Conservation (phyloP, 768 basidiomycete genomes). For the Lyophyllum atratum region DNA sequence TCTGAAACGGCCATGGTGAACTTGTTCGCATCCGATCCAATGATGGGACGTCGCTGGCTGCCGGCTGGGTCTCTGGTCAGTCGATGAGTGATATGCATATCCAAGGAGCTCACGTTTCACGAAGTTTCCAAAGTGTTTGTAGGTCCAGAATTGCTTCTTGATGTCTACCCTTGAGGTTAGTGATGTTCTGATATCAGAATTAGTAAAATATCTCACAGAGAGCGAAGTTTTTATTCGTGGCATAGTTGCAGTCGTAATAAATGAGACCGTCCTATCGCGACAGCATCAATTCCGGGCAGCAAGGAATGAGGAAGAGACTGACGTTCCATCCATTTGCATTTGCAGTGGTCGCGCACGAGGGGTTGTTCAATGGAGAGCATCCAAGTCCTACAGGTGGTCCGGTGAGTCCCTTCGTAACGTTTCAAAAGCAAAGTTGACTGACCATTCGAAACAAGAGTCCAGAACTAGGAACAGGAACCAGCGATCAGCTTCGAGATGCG, state of each 20-base stretch:
- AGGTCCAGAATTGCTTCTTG: conserved; percentile 40
- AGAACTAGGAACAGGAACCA: conserved; percentile 25
- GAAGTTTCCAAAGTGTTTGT: conserved; percentile 42
- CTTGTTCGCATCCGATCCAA: conserved; percentile 31
- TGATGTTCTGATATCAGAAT: not conserved
- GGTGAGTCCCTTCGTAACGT: conserved; percentile 1
- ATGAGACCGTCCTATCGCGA: conserved; percentile 32
- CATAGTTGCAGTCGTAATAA: conserved; percentile 43
- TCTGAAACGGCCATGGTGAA: conserved; percentile 33
- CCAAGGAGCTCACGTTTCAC: conserved; percentile 32
- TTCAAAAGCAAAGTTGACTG: conserved; percentile 2
- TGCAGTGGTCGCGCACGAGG: conserved; percentile 33
- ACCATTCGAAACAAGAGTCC: conserved; percentile 41
- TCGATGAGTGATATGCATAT: not conserved
- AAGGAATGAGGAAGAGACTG: conserved; percentile 1
- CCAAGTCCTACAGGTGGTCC: conserved; percentile 30
- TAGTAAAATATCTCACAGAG: conserved; percentile 27
- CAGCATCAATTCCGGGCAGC: not conserved
- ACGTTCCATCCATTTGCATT: conserved; percentile 47
- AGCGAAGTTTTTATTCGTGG: conserved; percentile 36
- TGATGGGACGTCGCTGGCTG: conserved; percentile 34
- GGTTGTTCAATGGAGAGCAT: conserved; percentile 35
- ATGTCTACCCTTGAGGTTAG: conserved; percentile 23
- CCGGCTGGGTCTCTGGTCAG: conserved; percentile 25
- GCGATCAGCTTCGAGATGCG: not conserved